Conservation (phyloP, 2,329 filamentous ascomycete species). For the Amesomyces nigricolor region DNA sequence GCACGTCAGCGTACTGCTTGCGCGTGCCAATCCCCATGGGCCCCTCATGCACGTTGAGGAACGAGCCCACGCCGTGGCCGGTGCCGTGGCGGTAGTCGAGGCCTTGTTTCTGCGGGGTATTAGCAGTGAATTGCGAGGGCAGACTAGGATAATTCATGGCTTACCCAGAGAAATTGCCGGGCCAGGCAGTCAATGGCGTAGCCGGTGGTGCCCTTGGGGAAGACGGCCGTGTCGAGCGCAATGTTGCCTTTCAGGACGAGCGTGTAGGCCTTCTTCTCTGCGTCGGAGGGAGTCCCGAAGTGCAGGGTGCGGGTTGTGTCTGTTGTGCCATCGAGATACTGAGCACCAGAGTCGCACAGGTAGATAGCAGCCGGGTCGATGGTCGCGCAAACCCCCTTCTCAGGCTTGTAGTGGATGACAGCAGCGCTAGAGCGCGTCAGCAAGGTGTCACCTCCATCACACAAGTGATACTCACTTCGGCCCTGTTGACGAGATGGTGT, state of each 20-base stretch:
- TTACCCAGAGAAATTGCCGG: slow-evolving; percentile 85
- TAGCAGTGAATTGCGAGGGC: slow-evolving; percentile 9
- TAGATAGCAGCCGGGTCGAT: slow-evolving; percentile 86
- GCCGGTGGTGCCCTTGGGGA: slow-evolving; percentile 91
- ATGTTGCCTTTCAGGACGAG: slow-evolving; percentile 94
- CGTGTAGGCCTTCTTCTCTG: slow-evolving; percentile 86
- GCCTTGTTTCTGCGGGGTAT: slow-evolving; percentile 55
- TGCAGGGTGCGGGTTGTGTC: slow-evolving; percentile 93
- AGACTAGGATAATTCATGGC: slow-evolving; percentile 19
- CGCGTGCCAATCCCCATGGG: slow-evolving; percentile 94
- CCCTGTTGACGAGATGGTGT: slow-evolving; percentile 93
- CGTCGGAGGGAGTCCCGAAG: slow-evolving; percentile 76
- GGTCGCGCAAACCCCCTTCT: slow-evolving; percentile 70
- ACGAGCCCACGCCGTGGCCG: slow-evolving; percentile 92
- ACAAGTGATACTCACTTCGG: slow-evolving; percentile 48
- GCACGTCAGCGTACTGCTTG: slow-evolving; percentile 84
- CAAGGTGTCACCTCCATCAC: slow-evolving; percentile 5
- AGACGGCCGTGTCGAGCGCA: slow-evolving; percentile 75
- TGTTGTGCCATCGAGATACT: slow-evolving; percentile 92
- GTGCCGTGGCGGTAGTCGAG: slow-evolving; percentile 96
- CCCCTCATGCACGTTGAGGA: slow-evolving; percentile 93
- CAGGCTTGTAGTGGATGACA: slow-evolving; percentile 91
- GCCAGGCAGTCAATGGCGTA: slow-evolving; percentile 86
- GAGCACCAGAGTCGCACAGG: slow-evolving; percentile 94
- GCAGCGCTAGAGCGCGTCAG: slow-evolving; percentile 61